phyloP scores from a whole-genome alignment of 1,284 basidiomycete genomes.

The Pseudozyma flocculosa region DNA sequence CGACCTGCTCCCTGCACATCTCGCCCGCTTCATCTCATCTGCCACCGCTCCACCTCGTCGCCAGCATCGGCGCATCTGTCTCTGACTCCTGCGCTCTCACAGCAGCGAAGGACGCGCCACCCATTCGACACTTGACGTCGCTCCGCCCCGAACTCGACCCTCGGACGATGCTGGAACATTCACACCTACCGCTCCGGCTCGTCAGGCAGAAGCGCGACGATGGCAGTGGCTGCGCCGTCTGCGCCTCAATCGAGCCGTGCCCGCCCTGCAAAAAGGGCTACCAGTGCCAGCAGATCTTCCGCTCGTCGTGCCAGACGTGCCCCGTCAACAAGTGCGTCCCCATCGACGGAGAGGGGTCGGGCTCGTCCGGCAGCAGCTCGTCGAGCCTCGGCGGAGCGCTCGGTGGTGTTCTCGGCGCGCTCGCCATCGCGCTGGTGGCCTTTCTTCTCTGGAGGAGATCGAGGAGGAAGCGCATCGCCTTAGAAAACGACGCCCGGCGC shows the following conservation, averaged over 20 bases:
- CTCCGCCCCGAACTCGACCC: too few relatives aligned
- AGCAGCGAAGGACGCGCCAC: too few relatives aligned
- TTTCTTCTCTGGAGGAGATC: conserved; percentile 27
- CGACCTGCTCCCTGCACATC: too few relatives aligned
- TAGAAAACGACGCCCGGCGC: conserved; percentile 18
- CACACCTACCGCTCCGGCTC: neutral
- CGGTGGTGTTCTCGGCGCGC: conserved; percentile 31
- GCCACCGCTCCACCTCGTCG: too few relatives aligned
- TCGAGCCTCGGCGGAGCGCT: conserved; percentile 22
- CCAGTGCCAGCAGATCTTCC: conserved; percentile 35
- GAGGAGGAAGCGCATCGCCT: conserved; percentile 15
- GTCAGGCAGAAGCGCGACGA: conserved; percentile 26
- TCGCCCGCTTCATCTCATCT: too few relatives aligned
- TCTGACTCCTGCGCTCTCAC: too few relatives aligned
- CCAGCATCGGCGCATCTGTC: too few relatives aligned
- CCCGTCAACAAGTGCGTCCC: conserved; percentile 35
- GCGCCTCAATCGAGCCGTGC: conserved; percentile 33
- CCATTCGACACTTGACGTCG: too few relatives aligned
- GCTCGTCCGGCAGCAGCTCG: neutral
- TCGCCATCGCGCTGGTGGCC: conserved; percentile 11
- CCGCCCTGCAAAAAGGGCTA: conserved; percentile 25
- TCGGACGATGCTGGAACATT: too few relatives aligned
- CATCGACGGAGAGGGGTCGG: conserved; percentile 8
- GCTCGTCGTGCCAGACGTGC: conserved; percentile 32
- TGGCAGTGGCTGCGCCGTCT: conserved; percentile 15